Conservation (phyloP, 306 rosid genomes). For the Malus orientalis region DNA sequence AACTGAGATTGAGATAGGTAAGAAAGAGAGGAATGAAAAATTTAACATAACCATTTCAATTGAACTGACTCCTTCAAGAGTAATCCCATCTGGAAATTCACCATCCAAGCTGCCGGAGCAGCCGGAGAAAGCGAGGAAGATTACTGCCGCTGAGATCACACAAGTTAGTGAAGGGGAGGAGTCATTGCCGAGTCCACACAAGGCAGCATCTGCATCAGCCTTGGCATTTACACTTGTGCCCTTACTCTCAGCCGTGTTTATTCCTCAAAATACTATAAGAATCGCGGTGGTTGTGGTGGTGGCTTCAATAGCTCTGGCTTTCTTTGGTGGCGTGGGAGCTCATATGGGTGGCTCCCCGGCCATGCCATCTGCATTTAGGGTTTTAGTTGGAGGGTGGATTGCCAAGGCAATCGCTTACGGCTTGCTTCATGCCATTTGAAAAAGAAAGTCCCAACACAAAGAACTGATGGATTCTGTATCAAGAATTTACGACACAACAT, state of each 20-base stretch:
- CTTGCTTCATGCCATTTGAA: slow-evolving; percentile 4
- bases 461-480: neutral
- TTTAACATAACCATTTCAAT: neutral
- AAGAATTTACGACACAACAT: neutral
- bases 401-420: slow-evolving; percentile 12
- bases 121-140: neutral
- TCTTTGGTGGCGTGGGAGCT: slow-evolving; percentile 12
- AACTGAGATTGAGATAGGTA: neutral
- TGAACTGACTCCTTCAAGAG: neutral
- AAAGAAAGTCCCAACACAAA: neutral
- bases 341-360: slow-evolving; percentile 6
- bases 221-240: slow-evolving; percentile 20
- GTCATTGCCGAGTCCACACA: slow-evolving; percentile 3
- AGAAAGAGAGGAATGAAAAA: neutral
- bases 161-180: neutral
- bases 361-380: slow-evolving; percentile 8
- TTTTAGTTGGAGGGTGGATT: slow-evolving; percentile 22
- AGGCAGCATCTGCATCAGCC: slow-evolving; percentile 21
- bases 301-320: slow-evolving; percentile 3
- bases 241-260: neutral
- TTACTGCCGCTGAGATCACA: neutral
- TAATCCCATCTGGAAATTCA: neutral
- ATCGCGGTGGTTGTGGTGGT: slow-evolving; percentile 1
- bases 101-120: neutral
- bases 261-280: neutral